These are phyloP conservation scores for Trametes cubensis DNA, from an alignment of 768 basidiomycete genomes.

Conservation along the genomic window DNA sequence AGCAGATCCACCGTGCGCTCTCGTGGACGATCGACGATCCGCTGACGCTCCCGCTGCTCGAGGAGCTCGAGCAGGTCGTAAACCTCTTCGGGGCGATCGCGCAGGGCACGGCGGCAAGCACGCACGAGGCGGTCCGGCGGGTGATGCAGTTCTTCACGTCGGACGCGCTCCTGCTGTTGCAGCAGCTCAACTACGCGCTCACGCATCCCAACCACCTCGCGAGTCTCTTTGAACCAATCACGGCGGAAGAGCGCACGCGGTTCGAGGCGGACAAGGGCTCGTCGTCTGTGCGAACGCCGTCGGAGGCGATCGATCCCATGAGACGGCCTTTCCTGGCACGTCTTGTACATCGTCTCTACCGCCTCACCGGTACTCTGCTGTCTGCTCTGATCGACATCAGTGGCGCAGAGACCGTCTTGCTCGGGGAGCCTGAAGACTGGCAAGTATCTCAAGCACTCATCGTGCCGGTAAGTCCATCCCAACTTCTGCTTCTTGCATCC, in stretches of 20 bases:
- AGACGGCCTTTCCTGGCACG: constrained; percentile 74
- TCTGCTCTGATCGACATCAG: constrained; percentile 72
- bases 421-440: constrained; percentile 72
- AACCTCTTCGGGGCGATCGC: constrained; percentile 79
- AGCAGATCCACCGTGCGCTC: constrained; percentile 75
- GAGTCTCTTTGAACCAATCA: constrained; percentile 78
- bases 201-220: constrained; percentile 90
- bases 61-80: constrained; percentile 82
- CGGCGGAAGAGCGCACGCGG: constrained; percentile 67
- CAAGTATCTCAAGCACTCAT: constrained; percentile 66
- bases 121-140: constrained; percentile 56
- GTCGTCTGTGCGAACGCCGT: constrained; percentile 38
- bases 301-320: constrained; percentile 58
- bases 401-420: constrained; percentile 66
- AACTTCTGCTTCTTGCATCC: neutral
- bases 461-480: constrained; percentile 59
- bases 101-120: constrained; percentile 46
- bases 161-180: constrained; percentile 72
- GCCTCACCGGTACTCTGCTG: constrained; percentile 69
- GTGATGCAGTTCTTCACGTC: constrained; percentile 70
- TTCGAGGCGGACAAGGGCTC: constrained; percentile 61
- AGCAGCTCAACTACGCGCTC: constrained; percentile 87
- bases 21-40: constrained; percentile 82
- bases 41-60: constrained; percentile 73
- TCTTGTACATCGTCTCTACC: constrained; percentile 71